Evolutionary conservation across 2,329 filamentous ascomycete species (phyloP).

Genomic region (Scedosporium dehoogii): DNA sequence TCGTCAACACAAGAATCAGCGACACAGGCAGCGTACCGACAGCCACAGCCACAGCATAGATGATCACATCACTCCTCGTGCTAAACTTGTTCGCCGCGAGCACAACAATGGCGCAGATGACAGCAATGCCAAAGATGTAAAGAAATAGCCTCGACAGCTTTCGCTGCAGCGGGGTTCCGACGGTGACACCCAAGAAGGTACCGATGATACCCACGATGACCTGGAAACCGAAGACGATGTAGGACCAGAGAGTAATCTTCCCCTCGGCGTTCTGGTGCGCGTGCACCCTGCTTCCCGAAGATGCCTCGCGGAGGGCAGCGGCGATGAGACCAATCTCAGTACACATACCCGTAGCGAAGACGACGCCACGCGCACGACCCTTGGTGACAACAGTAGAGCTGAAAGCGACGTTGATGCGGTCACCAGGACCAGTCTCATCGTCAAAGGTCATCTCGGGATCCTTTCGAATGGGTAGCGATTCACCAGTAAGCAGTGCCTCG

Average conservation of each 20-base stretch:
- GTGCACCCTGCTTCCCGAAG: constrained; percentile 38
- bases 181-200: constrained; percentile 55
- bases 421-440: constrained; percentile 30
- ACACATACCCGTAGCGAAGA: constrained; percentile 50
- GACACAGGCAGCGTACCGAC: constrained; percentile 41
- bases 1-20: constrained; percentile 42
- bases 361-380: constrained; percentile 45
- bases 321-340: constrained; percentile 52
- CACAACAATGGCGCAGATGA: constrained; percentile 60
- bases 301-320: constrained; percentile 36
- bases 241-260: constrained; percentile 40
- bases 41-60: constrained; percentile 34
- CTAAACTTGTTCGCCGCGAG: constrained; percentile 52
- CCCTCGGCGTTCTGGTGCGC: constrained; percentile 40
- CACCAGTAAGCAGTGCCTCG: constrained; percentile 50
- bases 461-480: constrained; percentile 46
- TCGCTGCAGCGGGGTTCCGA: constrained; percentile 59
- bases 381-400: constrained; percentile 47
- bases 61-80: constrained; percentile 49
- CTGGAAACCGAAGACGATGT: constrained; percentile 32
- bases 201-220: constrained; percentile 49
- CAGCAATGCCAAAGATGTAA: constrained; percentile 56
- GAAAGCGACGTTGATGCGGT: constrained; percentile 47
- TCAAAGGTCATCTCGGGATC: constrained; percentile 29
- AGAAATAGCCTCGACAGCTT: constrained; percentile 61